These are phyloP conservation scores for Wallacemonas sp. DNA, from an alignment of 208 protist species.

Conservation along the genomic window DNA sequence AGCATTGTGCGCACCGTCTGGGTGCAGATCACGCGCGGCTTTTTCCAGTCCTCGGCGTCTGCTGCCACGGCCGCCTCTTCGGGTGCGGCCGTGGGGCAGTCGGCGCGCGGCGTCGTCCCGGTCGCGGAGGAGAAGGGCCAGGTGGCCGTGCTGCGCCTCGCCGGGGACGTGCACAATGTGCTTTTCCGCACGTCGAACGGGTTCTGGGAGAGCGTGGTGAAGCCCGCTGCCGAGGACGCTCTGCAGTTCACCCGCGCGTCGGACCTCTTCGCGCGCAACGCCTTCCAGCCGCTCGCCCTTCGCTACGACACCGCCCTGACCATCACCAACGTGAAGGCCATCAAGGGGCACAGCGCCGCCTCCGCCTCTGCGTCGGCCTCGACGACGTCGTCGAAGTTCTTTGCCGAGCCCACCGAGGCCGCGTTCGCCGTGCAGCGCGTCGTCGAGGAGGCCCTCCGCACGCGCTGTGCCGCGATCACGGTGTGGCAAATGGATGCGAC, in stretches of 20 bases:
- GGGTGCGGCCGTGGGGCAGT: background rate
- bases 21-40: slow-evolving; percentile 69
- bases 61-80: background rate
- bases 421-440: slow-evolving; percentile 32
- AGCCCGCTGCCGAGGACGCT: slow-evolving; percentile 65
- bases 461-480: slow-evolving; percentile 41
- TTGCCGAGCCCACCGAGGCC: slow-evolving; percentile 21
- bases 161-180: slow-evolving; percentile 74
- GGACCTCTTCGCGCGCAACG: slow-evolving; percentile 50
- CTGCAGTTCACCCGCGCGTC: slow-evolving; percentile 50
- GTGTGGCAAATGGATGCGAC: slow-evolving; percentile 50
- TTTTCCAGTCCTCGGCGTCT: slow-evolving; percentile 49
- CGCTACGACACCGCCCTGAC: slow-evolving; percentile 67
- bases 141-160: slow-evolving; percentile 66
- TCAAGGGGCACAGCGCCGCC: background rate
- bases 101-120: slow-evolving; percentile 19
- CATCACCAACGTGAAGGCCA: background rate
- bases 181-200: slow-evolving; percentile 69
- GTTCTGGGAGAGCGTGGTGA: slow-evolving; percentile 70
- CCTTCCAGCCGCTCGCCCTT: slow-evolving; percentile 68
- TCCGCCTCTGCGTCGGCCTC: slow-evolving; percentile 12
- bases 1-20: slow-evolving; percentile 77
- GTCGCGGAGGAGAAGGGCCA: slow-evolving; percentile 52
- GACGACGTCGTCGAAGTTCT: background rate
- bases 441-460: slow-evolving; percentile 49